Evolutionary conservation across 78 protist species (phyloP).

Genomic region (Planoprotostelium fungivorum): DNA sequence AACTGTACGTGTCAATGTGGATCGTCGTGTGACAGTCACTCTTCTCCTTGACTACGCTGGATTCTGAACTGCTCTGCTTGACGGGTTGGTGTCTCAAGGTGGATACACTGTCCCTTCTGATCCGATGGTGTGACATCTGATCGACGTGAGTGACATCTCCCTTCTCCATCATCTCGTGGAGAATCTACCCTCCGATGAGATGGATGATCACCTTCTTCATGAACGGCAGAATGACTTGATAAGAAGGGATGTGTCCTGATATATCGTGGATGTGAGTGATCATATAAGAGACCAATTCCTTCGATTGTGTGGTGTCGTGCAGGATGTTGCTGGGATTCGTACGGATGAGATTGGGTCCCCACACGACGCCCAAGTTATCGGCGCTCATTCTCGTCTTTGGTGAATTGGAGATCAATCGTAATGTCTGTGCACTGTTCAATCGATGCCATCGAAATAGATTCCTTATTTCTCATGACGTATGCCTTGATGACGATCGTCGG

Average conservation of each 20-base stretch:
- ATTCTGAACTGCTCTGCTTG: too few species aligned
- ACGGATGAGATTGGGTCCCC: background rate
- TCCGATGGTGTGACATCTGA: background rate
- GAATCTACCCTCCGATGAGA: too few species aligned
- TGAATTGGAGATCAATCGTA: background rate
- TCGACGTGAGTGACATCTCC: too few species aligned
- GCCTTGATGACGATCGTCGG: too few species aligned
- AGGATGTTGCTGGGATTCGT: background rate
- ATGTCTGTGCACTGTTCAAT: background rate
- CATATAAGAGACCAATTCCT: background rate
- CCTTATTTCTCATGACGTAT: too few species aligned
- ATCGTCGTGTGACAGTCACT: background rate
- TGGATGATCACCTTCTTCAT: background rate
- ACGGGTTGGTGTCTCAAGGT: too few species aligned
- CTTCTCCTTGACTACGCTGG: background rate
- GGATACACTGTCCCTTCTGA: too few species aligned
- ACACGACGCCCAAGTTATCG: background rate
- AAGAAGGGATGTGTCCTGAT: background rate
- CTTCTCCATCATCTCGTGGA: too few species aligned
- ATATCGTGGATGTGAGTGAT: background rate
- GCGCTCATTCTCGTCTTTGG: background rate
- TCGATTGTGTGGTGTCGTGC: background rate
- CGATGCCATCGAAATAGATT: too few species aligned
- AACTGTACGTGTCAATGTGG: too few species aligned
- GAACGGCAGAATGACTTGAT: background rate